Conservation (phyloP, 768 basidiomycete species). For the Tremella yokohamensis region DNA sequence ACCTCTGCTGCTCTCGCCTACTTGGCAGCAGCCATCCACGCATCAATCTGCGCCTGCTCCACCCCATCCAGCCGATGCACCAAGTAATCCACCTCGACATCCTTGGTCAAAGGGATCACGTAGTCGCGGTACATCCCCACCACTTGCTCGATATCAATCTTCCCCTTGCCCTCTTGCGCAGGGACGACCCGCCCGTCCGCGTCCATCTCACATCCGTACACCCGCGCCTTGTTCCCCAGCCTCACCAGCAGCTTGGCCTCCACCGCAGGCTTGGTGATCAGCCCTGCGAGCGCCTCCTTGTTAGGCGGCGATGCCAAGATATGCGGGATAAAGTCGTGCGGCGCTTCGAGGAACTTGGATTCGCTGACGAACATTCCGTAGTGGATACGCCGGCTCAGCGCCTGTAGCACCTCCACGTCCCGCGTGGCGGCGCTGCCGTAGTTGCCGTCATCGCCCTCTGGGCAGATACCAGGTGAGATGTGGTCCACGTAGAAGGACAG, state of each 20-base stretch:
- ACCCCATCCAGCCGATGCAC: conserved; percentile 81
- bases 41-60: conserved; percentile 72
- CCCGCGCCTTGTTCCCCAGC: conserved; percentile 73
- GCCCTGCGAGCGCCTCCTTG: conserved; percentile 67
- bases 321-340: conserved; percentile 85
- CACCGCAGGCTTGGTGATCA: conserved; percentile 98
- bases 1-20: too few species aligned
- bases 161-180: conserved; percentile 51
- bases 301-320: conserved; percentile 67
- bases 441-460: conserved; percentile 74
- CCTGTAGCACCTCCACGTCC: conserved; percentile 93
- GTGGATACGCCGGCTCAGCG: conserved; percentile 96
- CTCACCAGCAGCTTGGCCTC: conserved; percentile 78
- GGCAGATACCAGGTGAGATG: conserved; percentile 85
- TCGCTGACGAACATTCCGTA: conserved; percentile 99
- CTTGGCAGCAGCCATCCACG: conserved; percentile 50
- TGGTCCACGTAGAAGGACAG: conserved; percentile 78
- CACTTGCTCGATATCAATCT: conserved; percentile 90
- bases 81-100: conserved; percentile 99
- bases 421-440: conserved; percentile 93
- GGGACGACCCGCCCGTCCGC: conserved; percentile 44
- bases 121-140: conserved; percentile 89
- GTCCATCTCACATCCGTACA: conserved; percentile 77
- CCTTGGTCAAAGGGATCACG: conserved; percentile 95
- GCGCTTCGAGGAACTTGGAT: conserved; percentile 85